These are phyloP conservation scores for Vigna mungo DNA, from an alignment of 306 rosid genomes.

Conservation along the genomic window DNA sequence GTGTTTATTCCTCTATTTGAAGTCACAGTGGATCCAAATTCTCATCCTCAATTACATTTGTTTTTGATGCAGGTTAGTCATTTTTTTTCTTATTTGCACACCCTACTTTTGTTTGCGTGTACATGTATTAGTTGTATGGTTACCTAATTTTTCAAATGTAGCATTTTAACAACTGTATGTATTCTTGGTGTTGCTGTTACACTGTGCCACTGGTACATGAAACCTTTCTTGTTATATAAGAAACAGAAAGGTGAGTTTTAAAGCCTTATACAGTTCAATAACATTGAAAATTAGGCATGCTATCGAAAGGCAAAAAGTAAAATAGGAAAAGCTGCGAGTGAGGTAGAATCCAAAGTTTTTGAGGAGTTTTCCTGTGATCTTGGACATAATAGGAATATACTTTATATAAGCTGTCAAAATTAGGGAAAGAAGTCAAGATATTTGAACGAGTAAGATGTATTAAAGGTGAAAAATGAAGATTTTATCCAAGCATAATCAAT, in stretches of 20 bases:
- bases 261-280: neutral
- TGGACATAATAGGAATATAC: neutral
- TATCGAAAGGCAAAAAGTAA: neutral
- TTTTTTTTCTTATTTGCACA: neutral
- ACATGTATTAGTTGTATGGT: slow-evolving; percentile 2
- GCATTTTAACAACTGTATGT: neutral
- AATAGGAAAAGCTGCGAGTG: neutral
- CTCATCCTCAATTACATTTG: slow-evolving; percentile 89
- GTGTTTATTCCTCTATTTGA: slow-evolving; percentile 85
- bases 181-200: slow-evolving; percentile 19
- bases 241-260: neutral
- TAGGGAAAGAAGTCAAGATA: neutral
- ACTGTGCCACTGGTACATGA: neutral
- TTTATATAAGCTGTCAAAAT: neutral
- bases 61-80: slow-evolving; percentile 77
- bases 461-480: neutral
- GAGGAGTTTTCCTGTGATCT: neutral
- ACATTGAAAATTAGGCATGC: neutral
- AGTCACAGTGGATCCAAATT: slow-evolving; percentile 78
- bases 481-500: neutral
- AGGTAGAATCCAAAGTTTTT: neutral
- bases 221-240: neutral
- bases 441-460: neutral
- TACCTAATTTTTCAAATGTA: slow-evolving; percentile 4
- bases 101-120: slow-evolving; percentile 25